Percentiles rank a stretch among this genome's conserved stretches.
phyloP scores from a whole-genome alignment of 1,284 basidiomycete genomes.

The Ustilago trichophora region DNA sequence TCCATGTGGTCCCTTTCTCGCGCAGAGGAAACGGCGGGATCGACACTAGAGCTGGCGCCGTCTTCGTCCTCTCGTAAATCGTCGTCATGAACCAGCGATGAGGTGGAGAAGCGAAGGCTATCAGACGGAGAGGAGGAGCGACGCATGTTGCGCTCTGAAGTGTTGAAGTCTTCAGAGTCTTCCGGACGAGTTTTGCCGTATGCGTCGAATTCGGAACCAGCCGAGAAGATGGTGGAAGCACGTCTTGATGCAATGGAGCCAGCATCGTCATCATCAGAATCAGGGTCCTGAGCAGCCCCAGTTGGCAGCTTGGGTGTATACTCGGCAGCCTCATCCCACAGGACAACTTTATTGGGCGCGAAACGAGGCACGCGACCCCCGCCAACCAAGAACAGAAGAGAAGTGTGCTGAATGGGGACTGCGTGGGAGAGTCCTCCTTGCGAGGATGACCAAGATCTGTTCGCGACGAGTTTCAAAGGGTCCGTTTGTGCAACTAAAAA shows the following conservation, averaged over 20 bases:
- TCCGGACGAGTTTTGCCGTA: conserved; percentile 9
- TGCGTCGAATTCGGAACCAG: conserved; percentile 42
- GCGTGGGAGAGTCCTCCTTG: conserved; percentile 54
- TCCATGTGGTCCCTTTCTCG: too few species aligned
- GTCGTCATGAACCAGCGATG: conserved; percentile 12
- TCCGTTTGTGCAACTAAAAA: conserved; percentile 52
- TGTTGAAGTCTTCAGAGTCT: not conserved
- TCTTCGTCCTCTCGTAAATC: not conserved
- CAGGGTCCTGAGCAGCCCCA: not conserved
- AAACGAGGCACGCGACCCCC: conserved; percentile 58
- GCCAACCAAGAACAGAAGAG: conserved; percentile 57
- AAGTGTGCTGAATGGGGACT: conserved; percentile 47
- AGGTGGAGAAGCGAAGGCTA: conserved; percentile 18
- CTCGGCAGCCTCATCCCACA: conserved; percentile 59
- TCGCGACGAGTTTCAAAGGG: conserved; percentile 47
- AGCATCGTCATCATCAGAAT: conserved; percentile 21
- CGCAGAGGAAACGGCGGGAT: too few species aligned
- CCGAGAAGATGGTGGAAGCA: conserved; percentile 55
- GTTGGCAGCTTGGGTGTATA: conserved; percentile 3
- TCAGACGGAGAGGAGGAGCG: conserved; percentile 4
- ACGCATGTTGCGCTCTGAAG: too few species aligned
- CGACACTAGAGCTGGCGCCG: too few species aligned
- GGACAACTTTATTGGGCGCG: conserved; percentile 60
- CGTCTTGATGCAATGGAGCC: conserved; percentile 4
- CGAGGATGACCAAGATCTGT: conserved; percentile 37